Evolutionary conservation across 1,284 basidiomycete species (phyloP).

Genomic region (Microbotryum lychnidis-dioicae): DNA sequence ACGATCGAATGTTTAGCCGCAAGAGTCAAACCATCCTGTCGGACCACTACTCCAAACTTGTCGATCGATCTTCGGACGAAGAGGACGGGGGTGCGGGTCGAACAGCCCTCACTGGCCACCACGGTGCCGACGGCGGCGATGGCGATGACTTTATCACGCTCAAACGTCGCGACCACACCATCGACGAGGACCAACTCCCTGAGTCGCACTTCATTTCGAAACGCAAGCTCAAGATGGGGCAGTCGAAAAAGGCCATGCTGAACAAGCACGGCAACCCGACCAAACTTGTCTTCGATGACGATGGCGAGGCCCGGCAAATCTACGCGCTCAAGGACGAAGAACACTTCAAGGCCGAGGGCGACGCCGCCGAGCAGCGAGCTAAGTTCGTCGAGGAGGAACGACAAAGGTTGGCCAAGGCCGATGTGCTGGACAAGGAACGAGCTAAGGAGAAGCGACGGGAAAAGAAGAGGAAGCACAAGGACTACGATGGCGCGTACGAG

Average conservation of each 20-base stretch:
- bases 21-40: conserved; percentile 92
- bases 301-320: conserved; percentile 65
- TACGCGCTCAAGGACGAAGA: conserved; percentile 66
- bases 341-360: conserved; percentile 54
- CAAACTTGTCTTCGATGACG: conserved; percentile 76
- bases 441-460: conserved; percentile 80
- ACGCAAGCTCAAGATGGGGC: conserved; percentile 60
- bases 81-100: conserved; percentile 34
- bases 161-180: conserved; percentile 78
- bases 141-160: conserved; percentile 88
- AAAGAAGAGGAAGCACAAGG: conserved; percentile 75
- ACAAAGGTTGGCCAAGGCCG: conserved; percentile 59
- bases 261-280: conserved; percentile 53
- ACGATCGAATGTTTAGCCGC: conserved; percentile 95
- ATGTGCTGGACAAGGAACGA: conserved; percentile 67
- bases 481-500: conserved; percentile 60
- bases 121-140: conserved; percentile 39
- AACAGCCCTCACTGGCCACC: conserved; percentile 14
- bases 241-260: conserved; percentile 67
- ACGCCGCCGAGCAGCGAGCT: conserved; percentile 58
- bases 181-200: conserved; percentile 52
- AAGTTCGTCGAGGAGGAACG: conserved; percentile 65
- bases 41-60: conserved; percentile 79
- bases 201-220: conserved; percentile 48
- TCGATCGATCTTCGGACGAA: conserved; percentile 55